Conservation (phyloP, 2,329 filamentous ascomycete species). For the Aaosphaeria pasadenensis region DNA sequence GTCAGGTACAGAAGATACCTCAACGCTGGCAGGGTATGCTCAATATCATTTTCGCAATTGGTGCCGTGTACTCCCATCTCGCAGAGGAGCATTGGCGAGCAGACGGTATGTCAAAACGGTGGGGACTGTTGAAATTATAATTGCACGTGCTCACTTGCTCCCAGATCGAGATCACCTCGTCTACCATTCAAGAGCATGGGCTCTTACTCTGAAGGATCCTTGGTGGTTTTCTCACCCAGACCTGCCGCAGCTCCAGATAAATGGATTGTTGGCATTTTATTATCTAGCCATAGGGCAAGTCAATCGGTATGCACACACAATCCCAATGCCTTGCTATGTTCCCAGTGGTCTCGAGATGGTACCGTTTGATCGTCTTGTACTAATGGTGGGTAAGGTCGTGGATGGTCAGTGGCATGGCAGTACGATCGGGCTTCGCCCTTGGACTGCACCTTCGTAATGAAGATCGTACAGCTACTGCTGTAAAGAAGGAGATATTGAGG, state of each 20-base stretch:
- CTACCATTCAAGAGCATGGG: conserved; percentile 36
- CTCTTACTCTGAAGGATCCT: conserved; percentile 24
- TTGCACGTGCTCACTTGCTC: neutral
- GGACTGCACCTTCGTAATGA: conserved; percentile 38
- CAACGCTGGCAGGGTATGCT: conserved; percentile 36
- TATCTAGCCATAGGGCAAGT: conserved; percentile 39
- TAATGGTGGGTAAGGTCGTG: conserved; percentile 29
- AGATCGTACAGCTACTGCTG: conserved; percentile 15
- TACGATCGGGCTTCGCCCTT: conserved; percentile 34
- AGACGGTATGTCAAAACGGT: conserved; percentile 7
- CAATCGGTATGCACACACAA: conserved; percentile 29
- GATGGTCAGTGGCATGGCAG: conserved; percentile 31
- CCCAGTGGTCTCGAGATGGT: too few relatives aligned
- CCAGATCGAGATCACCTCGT: conserved; percentile 29
- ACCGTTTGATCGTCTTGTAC: neutral
- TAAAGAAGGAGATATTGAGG: conserved; percentile 31
- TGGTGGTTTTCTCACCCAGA: conserved; percentile 27
- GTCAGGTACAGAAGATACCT: conserved; percentile 9
- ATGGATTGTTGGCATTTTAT: conserved; percentile 37
- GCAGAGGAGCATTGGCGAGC: conserved; percentile 19
- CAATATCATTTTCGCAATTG: conserved; percentile 43
- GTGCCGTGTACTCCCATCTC: conserved; percentile 33
- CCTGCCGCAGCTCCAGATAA: conserved; percentile 37
- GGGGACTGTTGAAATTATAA: neutral
- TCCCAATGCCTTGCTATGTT: neutral